phyloP scores from a whole-genome alignment of 345 rosid species.

The Clarkia xantiana region DNA sequence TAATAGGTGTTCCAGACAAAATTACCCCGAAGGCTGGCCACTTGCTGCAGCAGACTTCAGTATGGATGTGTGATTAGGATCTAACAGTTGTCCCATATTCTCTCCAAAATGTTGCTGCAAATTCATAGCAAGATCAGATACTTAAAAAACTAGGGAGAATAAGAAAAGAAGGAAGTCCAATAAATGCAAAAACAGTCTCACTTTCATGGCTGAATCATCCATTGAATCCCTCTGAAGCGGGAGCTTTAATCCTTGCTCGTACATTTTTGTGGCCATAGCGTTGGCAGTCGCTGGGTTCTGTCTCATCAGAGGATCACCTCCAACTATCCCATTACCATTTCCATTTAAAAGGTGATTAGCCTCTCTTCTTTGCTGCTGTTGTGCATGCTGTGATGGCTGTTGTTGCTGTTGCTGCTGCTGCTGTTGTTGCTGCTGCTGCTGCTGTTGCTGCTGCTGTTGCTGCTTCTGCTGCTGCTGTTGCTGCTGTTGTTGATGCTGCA shows the following conservation, averaged over 20 bases:
- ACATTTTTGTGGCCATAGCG: constrained; percentile 64
- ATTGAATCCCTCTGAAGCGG: constrained; percentile 69
- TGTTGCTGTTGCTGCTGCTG: constrained; percentile 39
- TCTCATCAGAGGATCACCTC: constrained; percentile 62
- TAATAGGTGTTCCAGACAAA: constrained; percentile 10
- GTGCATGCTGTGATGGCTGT: constrained; percentile 32
- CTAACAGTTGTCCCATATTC: too few species aligned
- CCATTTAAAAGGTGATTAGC: constrained; percentile 74
- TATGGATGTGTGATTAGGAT: too few species aligned
- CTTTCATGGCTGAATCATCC: constrained; percentile 72
- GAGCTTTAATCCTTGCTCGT: constrained; percentile 56
- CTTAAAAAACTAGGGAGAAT: too few species aligned
- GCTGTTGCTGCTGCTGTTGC: constrained; percentile 46
- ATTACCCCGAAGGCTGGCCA: constrained; percentile 84
- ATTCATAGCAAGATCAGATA: too few species aligned
- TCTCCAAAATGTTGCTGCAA: too few species aligned
- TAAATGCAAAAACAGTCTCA: constrained; percentile 9
- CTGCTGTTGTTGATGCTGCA: constrained; percentile 36
- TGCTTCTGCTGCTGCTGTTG: constrained; percentile 32
- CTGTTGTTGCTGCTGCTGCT: constrained; percentile 26
- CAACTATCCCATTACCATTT: constrained; percentile 59
- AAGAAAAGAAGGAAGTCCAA: too few species aligned
- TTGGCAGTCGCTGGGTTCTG: constrained; percentile 60
- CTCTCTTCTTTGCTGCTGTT: constrained; percentile 69
- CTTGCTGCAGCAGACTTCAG: constrained; percentile 6